Base-by-base conservation (phyloP, 768 basidiomycete species). In the Thelephora ganbajun region DNA sequence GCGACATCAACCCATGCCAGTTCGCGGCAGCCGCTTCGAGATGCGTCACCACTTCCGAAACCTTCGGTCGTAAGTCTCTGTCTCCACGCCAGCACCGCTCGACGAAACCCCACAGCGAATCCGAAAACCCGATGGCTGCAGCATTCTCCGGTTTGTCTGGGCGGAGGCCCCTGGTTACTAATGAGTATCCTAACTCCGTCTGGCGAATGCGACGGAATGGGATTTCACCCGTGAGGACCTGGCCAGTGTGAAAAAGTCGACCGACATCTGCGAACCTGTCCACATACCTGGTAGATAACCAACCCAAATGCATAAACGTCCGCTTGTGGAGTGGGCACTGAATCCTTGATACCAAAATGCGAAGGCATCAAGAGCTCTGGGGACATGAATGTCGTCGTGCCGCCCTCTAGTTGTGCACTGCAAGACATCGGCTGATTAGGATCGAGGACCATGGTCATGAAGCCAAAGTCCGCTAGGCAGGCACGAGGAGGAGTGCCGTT, bases 401-500 rank as follows among this genome's bases (percentile, higher is more conserved):
- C 45, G 5, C 23, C 45, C 14, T n/a, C 34, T 5, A 5, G 12
- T n/a, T 14, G 5, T 7, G 30, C 34, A 11, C 19, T 34, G 48
- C 37, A 6, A 44, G 43, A 16, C 39, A 22, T 9, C 18, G 22
- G 7, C 11, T 7, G 6, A 7, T 41, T 16, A 18, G 22, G 18
- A 5, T 20, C 43, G 33, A 46, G 47, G 1, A 55, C 13, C 6
- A 53, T 34, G 34, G 33, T 37, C 7, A 56, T 53, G 13, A 61
- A 43, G 1, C 59, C 59, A 42, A 61, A 61, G 44, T 61, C 59
- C 3, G 53, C 46, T 0, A 61, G 50, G 26, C 51, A 53, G 3
- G 57, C 51, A 23, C 37, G 42, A 3, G 50, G 51, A 5, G 14
- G 43, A 41, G 19, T 44, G 39, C 43, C 43, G 12, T 51, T 48